Evolutionary conservation across 768 basidiomycete genomes (phyloP).

Genomic region (Daedaleopsis sinensis): DNA sequence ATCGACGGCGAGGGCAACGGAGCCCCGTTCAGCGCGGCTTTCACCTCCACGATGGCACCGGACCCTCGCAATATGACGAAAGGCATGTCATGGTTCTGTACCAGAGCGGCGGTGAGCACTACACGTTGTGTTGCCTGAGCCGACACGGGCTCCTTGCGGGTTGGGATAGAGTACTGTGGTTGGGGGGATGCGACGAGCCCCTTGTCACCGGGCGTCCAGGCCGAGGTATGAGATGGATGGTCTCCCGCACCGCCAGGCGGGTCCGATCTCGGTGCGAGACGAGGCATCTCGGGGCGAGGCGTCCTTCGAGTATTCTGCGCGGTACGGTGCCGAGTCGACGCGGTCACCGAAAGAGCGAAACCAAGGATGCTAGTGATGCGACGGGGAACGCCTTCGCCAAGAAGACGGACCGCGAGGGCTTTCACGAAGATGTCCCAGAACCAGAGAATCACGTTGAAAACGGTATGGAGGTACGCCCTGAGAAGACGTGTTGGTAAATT

Average conservation of each 20-base stretch:
- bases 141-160: background rate
- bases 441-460: conserved; percentile 19
- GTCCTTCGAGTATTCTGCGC: background rate
- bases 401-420: conserved; percentile 5
- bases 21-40: background rate
- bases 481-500: conserved; percentile 11
- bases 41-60: background rate
- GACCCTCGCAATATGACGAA: background rate
- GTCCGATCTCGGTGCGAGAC: too few relatives aligned
- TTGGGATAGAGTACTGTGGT: background rate
- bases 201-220: background rate
- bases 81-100: background rate
- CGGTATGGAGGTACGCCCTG: conserved; percentile 16
- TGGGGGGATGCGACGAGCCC: background rate
- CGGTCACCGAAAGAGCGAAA: conserved; percentile 9
- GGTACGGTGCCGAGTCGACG: background rate
- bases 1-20: background rate
- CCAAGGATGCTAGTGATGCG: conserved; percentile 11
- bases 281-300: too few relatives aligned
- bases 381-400: conserved; percentile 6
- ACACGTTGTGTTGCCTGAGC: background rate
- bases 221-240: too few relatives aligned
- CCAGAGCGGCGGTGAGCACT: background rate
- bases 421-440: conserved; percentile 15
- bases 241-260: too few relatives aligned